phyloP scores from a whole-genome alignment of 768 basidiomycete species.

The Tephrocybe sp. region DNA sequence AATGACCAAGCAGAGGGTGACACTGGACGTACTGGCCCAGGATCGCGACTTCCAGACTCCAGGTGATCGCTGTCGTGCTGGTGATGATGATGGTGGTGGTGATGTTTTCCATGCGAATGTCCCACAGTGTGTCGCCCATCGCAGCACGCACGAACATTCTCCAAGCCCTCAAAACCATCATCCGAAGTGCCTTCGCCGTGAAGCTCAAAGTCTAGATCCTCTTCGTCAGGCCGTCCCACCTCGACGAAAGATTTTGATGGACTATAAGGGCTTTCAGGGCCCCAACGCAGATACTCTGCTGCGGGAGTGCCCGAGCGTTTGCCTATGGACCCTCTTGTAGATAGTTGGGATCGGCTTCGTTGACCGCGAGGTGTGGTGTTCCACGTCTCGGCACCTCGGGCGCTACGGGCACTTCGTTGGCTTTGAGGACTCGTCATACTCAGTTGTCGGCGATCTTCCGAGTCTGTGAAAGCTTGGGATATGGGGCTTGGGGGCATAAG shows the following conservation, averaged over 20 bases:
- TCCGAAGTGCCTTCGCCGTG: constrained; percentile 72
- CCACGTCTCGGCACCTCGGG: constrained; percentile 59
- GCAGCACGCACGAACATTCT: constrained; percentile 92
- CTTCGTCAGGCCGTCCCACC: constrained; percentile 45
- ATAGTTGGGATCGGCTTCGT: constrained; percentile 78
- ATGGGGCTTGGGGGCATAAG: constrained; percentile 47
- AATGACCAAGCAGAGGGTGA: constrained; percentile 83
- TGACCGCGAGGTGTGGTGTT: constrained; percentile 75
- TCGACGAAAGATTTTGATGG: constrained; percentile 69
- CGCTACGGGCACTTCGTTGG: constrained; percentile 66
- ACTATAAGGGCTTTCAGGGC: constrained; percentile 74
- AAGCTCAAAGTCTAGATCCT: constrained; percentile 80
- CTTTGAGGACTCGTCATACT: constrained; percentile 66
- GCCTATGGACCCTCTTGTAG: constrained; percentile 67
- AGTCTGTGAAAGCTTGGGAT: constrained; percentile 45
- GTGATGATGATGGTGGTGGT: constrained; percentile 60
- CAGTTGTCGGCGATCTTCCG: constrained; percentile 47
- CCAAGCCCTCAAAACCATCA: constrained; percentile 85
- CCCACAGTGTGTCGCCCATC: constrained; percentile 87
- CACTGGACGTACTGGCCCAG: constrained; percentile 52
- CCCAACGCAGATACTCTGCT: constrained; percentile 84
- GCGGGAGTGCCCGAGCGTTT: constrained; percentile 92
- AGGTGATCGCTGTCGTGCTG: constrained; percentile 45
- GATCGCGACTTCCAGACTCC: constrained; percentile 46
- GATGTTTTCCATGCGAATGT: constrained; percentile 43